Evolutionary conservation across 106 monocot species (phyloP), one percentile per base, ranked within the genome.

Genomic region (Dioscorea alata): DNA sequence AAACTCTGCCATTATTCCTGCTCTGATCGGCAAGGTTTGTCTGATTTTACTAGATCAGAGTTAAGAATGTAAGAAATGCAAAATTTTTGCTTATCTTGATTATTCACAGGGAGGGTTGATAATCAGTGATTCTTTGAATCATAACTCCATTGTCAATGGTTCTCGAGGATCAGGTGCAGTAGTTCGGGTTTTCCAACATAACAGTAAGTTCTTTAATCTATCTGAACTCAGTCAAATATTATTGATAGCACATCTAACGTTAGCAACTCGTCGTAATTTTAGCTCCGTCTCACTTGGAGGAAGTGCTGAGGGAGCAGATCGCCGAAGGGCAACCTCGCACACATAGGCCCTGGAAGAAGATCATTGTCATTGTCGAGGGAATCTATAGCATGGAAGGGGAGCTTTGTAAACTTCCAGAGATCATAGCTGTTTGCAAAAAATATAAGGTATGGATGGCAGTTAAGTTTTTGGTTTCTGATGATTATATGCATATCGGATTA

Each of bases 311-410:
- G 62, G 92, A 92, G 81, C 89, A 97, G 71, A 92, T 97, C 69
- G 89, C 92, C 32, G 76, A 71, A 33, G 97, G 97, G n/a, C 97
- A 92, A 65, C 97, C 97, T 70, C 81, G 89, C 25, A 97, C 97
- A 28, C 97, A 89, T 56, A 79, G 92, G 64, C 89, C 97, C 4
- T 97, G 97, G 97, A 97, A 92, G 59, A 97, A 97, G 74, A 97
- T 97, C 48, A 87, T 97, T 57, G 97, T 97, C 35, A 87, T 97
- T 62, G 79, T 97, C 51, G 97, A 97, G 74, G 97, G 97, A 72
- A 97, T 97, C 23, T 97, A 97, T 50, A 97, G 92, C 69, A 97
- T 97, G 97, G 97, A 97, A 83, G 97, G 97, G 20, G 97, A 97
- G 74, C 97, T 97, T 33, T 97, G 97, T 85, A 97, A 89, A 48